Evolutionary conservation across 164 flowering plant genomes (phyloP).

Genomic region (Tinospora cordifolia): DNA sequence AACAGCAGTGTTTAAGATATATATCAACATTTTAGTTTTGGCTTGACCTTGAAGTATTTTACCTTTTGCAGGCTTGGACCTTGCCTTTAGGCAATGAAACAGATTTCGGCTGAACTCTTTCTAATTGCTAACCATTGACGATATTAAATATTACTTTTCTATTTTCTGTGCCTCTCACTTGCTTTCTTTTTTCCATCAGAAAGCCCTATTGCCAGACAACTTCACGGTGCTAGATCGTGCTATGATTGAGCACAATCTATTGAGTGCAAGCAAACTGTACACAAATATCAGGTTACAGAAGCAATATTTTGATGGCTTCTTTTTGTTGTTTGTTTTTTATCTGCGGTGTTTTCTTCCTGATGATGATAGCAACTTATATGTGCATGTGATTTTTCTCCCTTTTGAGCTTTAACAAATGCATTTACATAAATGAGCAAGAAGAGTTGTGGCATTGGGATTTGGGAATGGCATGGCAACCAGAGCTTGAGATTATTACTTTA

Average conservation of each 20-base stretch:
- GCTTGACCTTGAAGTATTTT: background rate
- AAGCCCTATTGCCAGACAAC: constrained; percentile 91
- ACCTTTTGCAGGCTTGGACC: background rate
- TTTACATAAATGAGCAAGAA: background rate
- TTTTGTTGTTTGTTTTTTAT: background rate
- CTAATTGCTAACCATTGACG: background rate
- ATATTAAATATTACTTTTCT: constrained; percentile 1
- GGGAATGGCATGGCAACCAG: background rate
- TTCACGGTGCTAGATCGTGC: constrained; percentile 97
- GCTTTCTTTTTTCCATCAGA: constrained; percentile 35
- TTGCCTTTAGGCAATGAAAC: background rate
- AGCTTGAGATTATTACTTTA: background rate
- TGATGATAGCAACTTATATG: background rate
- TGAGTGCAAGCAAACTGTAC: constrained; percentile 97
- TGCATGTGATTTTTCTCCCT: background rate
- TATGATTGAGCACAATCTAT: constrained; percentile 98
- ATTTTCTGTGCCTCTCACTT: constrained; percentile 1
- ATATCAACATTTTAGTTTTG: background rate
- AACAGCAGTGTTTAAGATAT: too few species aligned
- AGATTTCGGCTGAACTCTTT: background rate
- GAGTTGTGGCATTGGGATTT: background rate
- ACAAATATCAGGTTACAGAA: constrained; percentile 75
- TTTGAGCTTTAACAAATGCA: background rate
- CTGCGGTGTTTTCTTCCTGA: background rate
- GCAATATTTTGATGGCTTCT: background rate